Percentiles rank a stretch among this genome's conserved stretches.
Evolutionary conservation across 1,284 basidiomycete species (phyloP).

Genomic region (Apiotrichum montevideense): DNA sequence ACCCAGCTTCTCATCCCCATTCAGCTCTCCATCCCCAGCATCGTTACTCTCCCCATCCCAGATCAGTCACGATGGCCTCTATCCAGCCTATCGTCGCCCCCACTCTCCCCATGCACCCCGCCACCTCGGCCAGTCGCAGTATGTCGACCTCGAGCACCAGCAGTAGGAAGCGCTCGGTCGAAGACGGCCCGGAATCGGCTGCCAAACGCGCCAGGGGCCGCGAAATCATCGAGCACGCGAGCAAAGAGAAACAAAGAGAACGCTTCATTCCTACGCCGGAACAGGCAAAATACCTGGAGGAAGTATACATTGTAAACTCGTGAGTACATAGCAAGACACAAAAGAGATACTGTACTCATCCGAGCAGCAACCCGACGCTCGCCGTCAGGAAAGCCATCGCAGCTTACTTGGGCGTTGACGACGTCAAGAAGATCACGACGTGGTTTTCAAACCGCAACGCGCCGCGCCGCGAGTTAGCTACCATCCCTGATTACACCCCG

Average conservation of each 20-base stretch:
- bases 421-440: background rate
- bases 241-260: background rate
- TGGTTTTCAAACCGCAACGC: background rate
- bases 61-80: too few species aligned
- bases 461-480: background rate
- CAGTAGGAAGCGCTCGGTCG: too few species aligned
- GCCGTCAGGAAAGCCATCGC: background rate
- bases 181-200: too few species aligned
- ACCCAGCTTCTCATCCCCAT: too few species aligned
- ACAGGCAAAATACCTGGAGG: background rate
- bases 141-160: too few species aligned
- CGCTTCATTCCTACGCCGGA: background rate
- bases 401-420: background rate
- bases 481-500: background rate
- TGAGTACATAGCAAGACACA: background rate
- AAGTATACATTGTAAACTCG: background rate
- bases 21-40: too few species aligned
- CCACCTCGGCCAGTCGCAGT: too few species aligned
- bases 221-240: background rate
- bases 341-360: too few species aligned
- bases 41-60: too few species aligned
- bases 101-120: too few species aligned
- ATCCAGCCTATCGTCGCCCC: too few species aligned
- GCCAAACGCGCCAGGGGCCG: too few species aligned
- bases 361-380: background rate